Evolutionary conservation across 176 grass and related monocot species (phyloP), one percentile per base, ranked within the genome.

Genomic region (Zizania latifolia): DNA sequence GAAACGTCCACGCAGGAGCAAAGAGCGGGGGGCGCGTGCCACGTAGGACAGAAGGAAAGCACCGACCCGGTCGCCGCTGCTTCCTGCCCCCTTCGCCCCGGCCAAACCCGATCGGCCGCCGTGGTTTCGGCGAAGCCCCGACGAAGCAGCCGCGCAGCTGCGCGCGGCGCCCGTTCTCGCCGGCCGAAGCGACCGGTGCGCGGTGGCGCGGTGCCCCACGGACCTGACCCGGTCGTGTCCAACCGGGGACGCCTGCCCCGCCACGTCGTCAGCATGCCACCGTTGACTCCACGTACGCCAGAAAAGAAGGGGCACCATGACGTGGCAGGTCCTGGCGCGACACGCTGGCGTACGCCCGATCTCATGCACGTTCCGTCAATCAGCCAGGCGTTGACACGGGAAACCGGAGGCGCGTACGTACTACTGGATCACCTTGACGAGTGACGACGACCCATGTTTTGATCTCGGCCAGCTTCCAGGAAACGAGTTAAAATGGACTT

Each of bases 71-170:
- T 82, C 79, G 34, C 69, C 16, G 45, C 38, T 3, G 62, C 24
- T 74, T 54, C 79, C 45, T 72, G 58, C 79, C 69, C 50, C 33
- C 46, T 74, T 74, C 60, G 19, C 58, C 24, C 34, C 79, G 59
- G 79, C 58, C 65, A 66, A 54, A 19, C 21, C 34, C 59, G 34
- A 65, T 21, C n/a, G 22, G 12, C 4, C 21, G 30, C 3, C 2
- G n/a, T 27, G 27, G 37, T 68, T 30, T 46, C 26, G 40, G 0
- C 26, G 40, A 75, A 29, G 5, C 24, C 10, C 24, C 63, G 46
- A n/a, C 48, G 62, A 68, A 79, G 64, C 51, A 43, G 62, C 14
- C 33, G 4, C 33, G 74, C 27, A 45, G 3, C 30, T 41, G 31
- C 16, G 48, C 75, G 13, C 7, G 59, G 63, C 22, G 12, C n/a